A percentile compares a stretch with the other conserved stretches of the same genome.
Evolutionary conservation across 768 basidiomycete genomes (phyloP).

Genomic region (Amanita rubescens): DNA sequence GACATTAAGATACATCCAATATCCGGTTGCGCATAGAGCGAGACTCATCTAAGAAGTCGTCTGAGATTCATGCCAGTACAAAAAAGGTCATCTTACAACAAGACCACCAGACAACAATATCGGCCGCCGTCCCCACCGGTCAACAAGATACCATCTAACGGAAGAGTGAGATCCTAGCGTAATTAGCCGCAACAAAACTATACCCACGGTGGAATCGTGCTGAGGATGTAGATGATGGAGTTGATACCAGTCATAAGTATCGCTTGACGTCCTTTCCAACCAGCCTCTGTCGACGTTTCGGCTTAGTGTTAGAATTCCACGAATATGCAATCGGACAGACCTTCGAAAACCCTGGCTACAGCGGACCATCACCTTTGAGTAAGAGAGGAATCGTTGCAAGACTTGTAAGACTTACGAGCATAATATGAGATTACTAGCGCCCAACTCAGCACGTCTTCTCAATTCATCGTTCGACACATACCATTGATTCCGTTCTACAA

Average conservation of each 20-base stretch:
- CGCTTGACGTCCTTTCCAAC: conserved; percentile 91
- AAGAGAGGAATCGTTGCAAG: conserved; percentile 8
- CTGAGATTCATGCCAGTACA: background rate
- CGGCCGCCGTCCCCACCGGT: conserved; percentile 81
- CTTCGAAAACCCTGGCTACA: conserved; percentile 85
- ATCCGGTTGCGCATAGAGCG: conserved; percentile 77
- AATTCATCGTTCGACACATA: conserved; percentile 21
- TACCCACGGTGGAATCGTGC: conserved; percentile 79
- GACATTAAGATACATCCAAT: conserved; percentile 90
- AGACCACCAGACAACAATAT: conserved; percentile 88
- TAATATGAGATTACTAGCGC: conserved; percentile 86
- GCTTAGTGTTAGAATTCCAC: background rate
- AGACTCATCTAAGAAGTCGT: conserved; percentile 59
- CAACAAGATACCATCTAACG: conserved; percentile 86
- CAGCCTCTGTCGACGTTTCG: conserved; percentile 58
- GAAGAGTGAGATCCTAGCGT: conserved; percentile 6
- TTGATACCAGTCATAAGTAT: conserved; percentile 96
- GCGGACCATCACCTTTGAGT: background rate
- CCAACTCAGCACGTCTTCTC: background rate
- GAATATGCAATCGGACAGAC: conserved; percentile 31
- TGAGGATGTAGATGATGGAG: conserved; percentile 69
- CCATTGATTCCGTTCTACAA: conserved; percentile 90
- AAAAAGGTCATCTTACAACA: conserved; percentile 39
- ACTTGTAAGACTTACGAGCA: conserved; percentile 59
- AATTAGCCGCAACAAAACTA: background rate